Evolutionary conservation across 805 yeast species (phyloP).

Genomic region (Starmera dryadoides): DNA sequence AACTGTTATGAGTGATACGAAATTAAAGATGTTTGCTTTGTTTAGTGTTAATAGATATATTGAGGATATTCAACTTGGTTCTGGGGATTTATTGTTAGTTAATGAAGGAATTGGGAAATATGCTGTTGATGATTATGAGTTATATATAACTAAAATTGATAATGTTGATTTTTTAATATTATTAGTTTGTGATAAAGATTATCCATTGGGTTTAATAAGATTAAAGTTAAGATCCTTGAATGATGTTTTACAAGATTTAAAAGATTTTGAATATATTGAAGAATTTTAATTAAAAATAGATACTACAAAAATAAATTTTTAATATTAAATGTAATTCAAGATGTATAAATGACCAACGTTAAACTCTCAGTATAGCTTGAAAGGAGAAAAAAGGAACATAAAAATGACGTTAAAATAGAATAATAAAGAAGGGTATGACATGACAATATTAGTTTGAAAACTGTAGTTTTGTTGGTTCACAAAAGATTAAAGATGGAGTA

Average conservation of each 20-base stretch:
- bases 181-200: conserved; percentile 14
- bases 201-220: conserved; percentile 17
- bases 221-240: conserved; percentile 9
- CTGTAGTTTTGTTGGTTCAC: no score
- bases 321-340: no score
- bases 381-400: no score
- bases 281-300: no score
- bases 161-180: conserved; percentile 13
- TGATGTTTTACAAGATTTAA: conserved; percentile 9
- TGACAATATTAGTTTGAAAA: no score
- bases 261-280: conserved; percentile 11
- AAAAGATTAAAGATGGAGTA: no score
- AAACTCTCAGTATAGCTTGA: no score
- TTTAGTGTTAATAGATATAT: conserved; percentile 4
- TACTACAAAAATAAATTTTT: no score
- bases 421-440: no score
- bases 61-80: conserved; percentile 3
- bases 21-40: conserved; percentile 15
- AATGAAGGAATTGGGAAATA: not conserved
- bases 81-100: not conserved
- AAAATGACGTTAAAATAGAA: no score
- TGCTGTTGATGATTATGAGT: conserved; percentile 1
- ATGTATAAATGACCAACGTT: no score
- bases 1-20: not conserved
- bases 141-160: conserved; percentile 1